Conservation (phyloP, 495 filamentous ascomycete genomes). For the Penicillium chermesinum region DNA sequence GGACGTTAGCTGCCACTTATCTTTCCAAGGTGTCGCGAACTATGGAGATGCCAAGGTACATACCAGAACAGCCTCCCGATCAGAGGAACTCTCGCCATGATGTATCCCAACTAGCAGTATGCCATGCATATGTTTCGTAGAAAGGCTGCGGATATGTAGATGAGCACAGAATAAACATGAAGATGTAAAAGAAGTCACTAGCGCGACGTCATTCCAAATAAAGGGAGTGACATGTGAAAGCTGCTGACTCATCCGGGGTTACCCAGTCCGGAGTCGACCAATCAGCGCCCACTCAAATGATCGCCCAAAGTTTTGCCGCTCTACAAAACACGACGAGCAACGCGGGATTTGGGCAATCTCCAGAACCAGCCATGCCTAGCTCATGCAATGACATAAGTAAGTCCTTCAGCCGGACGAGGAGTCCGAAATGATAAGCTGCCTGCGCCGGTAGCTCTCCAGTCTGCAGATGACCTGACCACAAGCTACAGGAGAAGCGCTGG, state of each 20-base stretch:
- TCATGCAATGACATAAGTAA: constrained; percentile 95
- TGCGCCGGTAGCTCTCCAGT: not conserved
- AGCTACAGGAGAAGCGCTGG: constrained; percentile 68
- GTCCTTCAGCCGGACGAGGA: constrained; percentile 16
- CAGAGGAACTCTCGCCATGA: constrained; percentile 73
- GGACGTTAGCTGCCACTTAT: constrained; percentile 4
- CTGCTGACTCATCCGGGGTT: constrained; percentile 40
- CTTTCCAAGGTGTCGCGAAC: not conserved
- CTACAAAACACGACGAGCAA: not conserved
- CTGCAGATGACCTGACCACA: constrained; percentile 9
- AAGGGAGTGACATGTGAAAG: constrained; percentile 33
- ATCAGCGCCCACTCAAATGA: constrained; percentile 17
- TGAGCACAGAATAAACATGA: not conserved
- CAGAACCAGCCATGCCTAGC: constrained; percentile 69
- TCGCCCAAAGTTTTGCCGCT: constrained; percentile 19
- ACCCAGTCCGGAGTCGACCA: constrained; percentile 22
- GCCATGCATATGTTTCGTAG: constrained; percentile 5
- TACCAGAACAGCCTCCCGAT: constrained; percentile 76
- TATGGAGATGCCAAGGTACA: constrained; percentile 17
- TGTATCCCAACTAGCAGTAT: constrained; percentile 4
- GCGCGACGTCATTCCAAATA: constrained; percentile 26
- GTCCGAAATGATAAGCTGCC: not conserved
- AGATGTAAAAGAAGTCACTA: constrained; percentile 3
- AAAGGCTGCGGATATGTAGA: not conserved
- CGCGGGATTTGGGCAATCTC: not conserved